Evolutionary conservation across 345 rosid species (phyloP).

Genomic region (Hibiscus tridactylites): DNA sequence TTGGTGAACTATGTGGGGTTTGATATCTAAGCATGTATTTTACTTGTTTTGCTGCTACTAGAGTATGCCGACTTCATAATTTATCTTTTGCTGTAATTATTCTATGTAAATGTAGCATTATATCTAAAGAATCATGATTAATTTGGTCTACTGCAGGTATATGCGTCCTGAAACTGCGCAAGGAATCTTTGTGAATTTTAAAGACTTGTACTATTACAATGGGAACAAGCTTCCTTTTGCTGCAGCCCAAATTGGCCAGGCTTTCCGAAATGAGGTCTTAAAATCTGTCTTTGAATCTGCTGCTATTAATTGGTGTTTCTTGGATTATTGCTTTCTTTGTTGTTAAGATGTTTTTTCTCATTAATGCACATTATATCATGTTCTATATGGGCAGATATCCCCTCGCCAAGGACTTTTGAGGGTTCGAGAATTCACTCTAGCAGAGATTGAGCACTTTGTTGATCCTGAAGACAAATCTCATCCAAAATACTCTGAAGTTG

Average conservation of each 20-base stretch:
- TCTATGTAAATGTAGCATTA: neutral
- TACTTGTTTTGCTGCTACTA: neutral
- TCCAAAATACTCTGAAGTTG: conserved; percentile 66
- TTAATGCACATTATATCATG: neutral
- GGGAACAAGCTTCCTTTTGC: conserved; percentile 95
- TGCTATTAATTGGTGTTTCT: neutral
- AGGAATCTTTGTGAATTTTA: conserved; percentile 93
- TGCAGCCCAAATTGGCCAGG: conserved; percentile 98
- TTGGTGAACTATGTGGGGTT: neutral
- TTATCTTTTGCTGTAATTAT: neutral
- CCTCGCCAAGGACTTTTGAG: conserved; percentile 98
- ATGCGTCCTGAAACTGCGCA: conserved; percentile 99
- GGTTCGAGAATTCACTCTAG: conserved; percentile 90
- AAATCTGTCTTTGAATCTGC: conserved; percentile 8
- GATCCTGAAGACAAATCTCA: conserved; percentile 97
- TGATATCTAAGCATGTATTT: neutral
- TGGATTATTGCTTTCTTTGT: neutral
- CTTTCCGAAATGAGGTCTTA: conserved; percentile 88
- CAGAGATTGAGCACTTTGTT: conserved; percentile 95
- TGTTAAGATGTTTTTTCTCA: neutral
- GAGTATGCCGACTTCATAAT: neutral
- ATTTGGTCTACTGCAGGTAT: conserved; percentile 38
- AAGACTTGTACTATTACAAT: conserved; percentile 79
- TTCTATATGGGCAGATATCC: conserved; percentile 47
- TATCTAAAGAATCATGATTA: neutral